Conservation (phyloP, 805 yeast genomes). For the Yarrowia sp. region DNA sequence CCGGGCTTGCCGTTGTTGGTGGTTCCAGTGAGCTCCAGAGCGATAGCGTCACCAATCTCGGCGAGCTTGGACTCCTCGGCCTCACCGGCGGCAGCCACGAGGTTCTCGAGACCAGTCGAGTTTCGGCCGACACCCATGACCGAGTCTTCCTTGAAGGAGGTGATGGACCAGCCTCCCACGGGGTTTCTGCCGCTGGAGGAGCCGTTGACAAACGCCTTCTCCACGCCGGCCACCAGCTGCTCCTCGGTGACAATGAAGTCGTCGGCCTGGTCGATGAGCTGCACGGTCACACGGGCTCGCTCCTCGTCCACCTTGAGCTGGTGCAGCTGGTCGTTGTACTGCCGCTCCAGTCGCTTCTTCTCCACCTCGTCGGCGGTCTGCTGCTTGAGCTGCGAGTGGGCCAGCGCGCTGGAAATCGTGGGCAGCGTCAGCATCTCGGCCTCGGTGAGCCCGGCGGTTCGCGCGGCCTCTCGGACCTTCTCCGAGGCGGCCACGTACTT, state of each 20-base stretch:
- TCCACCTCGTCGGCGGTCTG: conserved; percentile 75
- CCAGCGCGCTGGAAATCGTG: conserved; percentile 64
- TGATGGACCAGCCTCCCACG: conserved; percentile 32
- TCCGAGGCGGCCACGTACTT: conserved; percentile 3
- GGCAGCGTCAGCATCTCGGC: conserved; percentile 77
- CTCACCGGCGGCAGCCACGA: conserved; percentile 3
- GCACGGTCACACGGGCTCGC: conserved; percentile 65
- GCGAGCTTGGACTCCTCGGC: conserved; percentile 38
- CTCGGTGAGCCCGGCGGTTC: conserved; percentile 47
- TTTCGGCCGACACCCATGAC: conserved; percentile 36
- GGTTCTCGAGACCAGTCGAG: conserved; percentile 14
- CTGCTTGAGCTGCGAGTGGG: conserved; percentile 70
- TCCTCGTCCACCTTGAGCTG: conserved; percentile 61
- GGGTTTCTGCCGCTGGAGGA: conserved; percentile 29
- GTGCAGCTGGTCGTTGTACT: conserved; percentile 66
- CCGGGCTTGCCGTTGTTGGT: conserved; percentile 47
- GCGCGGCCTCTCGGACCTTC: conserved; percentile 47
- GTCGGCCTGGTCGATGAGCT: conserved; percentile 72
- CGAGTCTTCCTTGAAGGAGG: conserved; percentile 32
- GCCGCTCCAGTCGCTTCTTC: conserved; percentile 63
- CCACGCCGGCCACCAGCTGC: conserved; percentile 64
- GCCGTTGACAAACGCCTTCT: conserved; percentile 56
- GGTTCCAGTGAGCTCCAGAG: conserved; percentile 43
- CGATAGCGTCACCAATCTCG: conserved; percentile 37
- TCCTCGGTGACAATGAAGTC: conserved; percentile 76